phyloP scores from a whole-genome alignment of 352 stramenopile species.

The Peronosclerospora sorghi region DNA sequence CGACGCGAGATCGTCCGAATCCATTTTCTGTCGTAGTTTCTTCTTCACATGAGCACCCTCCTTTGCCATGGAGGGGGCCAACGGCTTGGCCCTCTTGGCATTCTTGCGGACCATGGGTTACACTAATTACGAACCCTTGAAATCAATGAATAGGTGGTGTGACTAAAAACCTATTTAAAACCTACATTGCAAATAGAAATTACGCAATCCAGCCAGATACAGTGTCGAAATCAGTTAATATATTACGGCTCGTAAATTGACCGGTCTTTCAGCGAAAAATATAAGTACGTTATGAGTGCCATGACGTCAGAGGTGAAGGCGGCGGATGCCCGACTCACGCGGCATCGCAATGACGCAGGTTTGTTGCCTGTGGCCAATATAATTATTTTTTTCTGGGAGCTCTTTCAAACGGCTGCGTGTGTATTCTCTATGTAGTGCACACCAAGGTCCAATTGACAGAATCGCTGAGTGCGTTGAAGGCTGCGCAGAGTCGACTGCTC shows the following conservation, averaged over 20 bases:
- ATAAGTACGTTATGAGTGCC: slow-evolving; percentile 5
- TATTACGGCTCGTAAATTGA: neutral
- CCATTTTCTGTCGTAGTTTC: neutral
- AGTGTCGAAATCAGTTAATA: no score
- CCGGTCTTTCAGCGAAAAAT: neutral
- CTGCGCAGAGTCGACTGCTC: slow-evolving; percentile 27
- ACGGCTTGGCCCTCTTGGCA: slow-evolving; percentile 10
- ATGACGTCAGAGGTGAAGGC: slow-evolving; percentile 18
- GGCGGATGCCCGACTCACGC: slow-evolving; percentile 19
- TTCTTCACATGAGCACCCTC: slow-evolving; percentile 6
- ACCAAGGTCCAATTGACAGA: slow-evolving; percentile 23
- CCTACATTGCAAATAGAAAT: no score
- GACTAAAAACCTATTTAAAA: no score
- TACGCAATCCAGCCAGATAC: no score
- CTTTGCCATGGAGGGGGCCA: slow-evolving; percentile 3
- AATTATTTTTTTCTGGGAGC: neutral
- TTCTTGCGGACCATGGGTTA: slow-evolving; percentile 19
- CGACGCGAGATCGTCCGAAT: neutral
- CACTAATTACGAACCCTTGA: no score
- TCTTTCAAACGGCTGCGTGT: neutral
- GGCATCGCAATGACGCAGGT: slow-evolving; percentile 21
- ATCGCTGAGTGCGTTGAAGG: slow-evolving; percentile 29
- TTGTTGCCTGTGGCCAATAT: neutral
- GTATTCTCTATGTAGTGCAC: neutral
- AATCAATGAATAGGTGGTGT: no score